Evolutionary conservation across 306 rosid genomes (phyloP).

Genomic region (Trifolium subterraneum): DNA sequence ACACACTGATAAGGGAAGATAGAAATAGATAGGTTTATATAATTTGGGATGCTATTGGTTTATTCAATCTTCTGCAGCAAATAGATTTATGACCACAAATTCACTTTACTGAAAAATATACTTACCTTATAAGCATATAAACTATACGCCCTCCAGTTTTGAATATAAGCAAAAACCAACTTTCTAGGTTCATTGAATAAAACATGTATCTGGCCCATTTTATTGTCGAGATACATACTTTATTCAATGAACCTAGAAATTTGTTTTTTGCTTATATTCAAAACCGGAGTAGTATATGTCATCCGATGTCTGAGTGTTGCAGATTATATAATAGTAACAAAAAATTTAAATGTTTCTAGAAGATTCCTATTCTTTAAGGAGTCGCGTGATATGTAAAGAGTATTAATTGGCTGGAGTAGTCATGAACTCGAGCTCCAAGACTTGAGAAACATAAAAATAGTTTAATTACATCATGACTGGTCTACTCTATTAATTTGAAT

Average conservation of each 20-base stretch:
- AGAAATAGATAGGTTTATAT: not conserved
- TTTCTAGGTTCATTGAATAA: too few species aligned
- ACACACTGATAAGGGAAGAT: too few species aligned
- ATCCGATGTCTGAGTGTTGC: not conserved
- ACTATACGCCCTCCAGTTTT: not conserved
- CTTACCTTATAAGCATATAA: not conserved
- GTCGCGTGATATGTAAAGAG: not conserved
- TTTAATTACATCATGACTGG: constrained; percentile 4
- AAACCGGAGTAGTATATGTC: not conserved
- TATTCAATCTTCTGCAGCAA: constrained; percentile 16
- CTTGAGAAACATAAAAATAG: not conserved
- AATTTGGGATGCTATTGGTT: constrained; percentile 16
- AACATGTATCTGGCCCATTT: too few species aligned
- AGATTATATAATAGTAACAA: not conserved
- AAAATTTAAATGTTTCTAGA: not conserved
- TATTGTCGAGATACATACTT: too few species aligned
- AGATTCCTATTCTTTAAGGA: not conserved
- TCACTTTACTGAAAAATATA: constrained; percentile 8
- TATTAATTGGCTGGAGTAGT: not conserved
- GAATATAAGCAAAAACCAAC: too few species aligned
- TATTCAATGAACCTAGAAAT: too few species aligned
- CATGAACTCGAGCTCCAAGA: constrained; percentile 20
- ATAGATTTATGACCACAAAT: constrained; percentile 26
- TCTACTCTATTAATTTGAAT: constrained; percentile 15
- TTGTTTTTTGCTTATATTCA: too few species aligned